Base-by-base conservation (phyloP, 1,284 basidiomycete genomes). In the Malassezia arunalokei region DNA sequence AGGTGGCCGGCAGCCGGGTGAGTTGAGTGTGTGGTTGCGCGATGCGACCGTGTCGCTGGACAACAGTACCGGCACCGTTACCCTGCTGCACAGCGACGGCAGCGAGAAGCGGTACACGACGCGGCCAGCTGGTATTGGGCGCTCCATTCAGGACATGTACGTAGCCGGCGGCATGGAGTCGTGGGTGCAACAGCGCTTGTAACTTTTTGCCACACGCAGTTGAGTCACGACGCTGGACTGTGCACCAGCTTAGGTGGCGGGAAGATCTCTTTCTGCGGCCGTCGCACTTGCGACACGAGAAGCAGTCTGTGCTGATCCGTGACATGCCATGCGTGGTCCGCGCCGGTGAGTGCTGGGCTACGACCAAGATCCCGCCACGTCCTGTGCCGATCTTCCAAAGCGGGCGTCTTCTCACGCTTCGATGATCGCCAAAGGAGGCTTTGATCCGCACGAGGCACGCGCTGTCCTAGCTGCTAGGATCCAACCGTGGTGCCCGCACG, bases 231-330 rank as follows among this genome's bases (percentile, higher is more conserved):
- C 88, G 86, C 75, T 94, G 88, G 84, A 86, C 88, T 9, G 85
- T 95, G 57, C 83, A 92, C 68, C 70, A 1, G 65, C 68, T n/a
- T 72, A 68, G 70, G 70, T 59, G 58, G 24, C 48, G 57, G 1
- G 65, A 65, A 30, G 88, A 94, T 65, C 70, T 83, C 43, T 81
- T 82, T 37, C 87, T 87, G 76, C 78, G 80, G 28, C 80, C 90
- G 59, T 91, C 96, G 64, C 98, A 88, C 75, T 80, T 99, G 15
- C 94, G 92, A 0, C 71, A 79, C 4, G 87, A 92, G 76, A 98
- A 94, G 77, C 92, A 99, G 74, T 99, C 92, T 75, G 82, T 99
- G 50, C 82, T 96, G 66, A 64, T 57, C 8, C 58, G 65, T 35
- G 67, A 68, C 12, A 68, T 72, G 11, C 70, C 70, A 5, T 72